Evolutionary conservation across 139 green algal species (phyloP).

Genomic region (Zygnema cylindricum): DNA sequence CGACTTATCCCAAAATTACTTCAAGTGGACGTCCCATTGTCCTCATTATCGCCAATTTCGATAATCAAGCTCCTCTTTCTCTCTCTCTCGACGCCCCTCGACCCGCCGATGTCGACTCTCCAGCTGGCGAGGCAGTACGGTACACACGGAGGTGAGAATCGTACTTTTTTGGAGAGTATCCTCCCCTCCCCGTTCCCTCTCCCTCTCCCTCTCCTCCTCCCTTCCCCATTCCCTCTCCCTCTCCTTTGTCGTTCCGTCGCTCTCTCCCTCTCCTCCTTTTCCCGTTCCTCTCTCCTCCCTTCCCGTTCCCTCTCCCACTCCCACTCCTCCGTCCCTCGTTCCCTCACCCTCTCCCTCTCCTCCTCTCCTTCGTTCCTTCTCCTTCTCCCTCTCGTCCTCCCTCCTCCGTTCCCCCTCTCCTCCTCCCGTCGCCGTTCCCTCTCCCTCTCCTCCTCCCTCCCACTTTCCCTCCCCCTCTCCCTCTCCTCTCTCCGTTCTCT

Average conservation of each 20-base stretch:
- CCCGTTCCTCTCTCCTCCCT: not conserved
- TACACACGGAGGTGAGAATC: not conserved
- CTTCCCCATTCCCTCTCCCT: not conserved
- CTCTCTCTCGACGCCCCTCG: not conserved
- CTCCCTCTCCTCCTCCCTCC: not conserved
- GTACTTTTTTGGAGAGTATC: not conserved
- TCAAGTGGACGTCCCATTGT: not conserved
- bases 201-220: not conserved
- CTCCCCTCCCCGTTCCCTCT: not conserved
- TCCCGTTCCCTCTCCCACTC: not conserved
- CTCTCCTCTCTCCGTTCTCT: not conserved
- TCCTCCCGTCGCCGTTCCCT: not conserved
- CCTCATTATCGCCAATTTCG: not conserved
- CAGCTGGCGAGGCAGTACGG: not conserved
- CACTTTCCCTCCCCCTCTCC: not conserved
- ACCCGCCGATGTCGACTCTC: not conserved
- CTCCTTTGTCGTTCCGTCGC: not conserved
- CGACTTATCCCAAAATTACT: not conserved
- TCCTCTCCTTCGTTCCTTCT: not conserved
- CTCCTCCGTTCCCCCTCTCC: conserved; percentile 1
- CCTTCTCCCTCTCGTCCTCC: not conserved
- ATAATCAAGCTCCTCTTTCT: not conserved
- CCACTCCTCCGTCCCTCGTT: not conserved
- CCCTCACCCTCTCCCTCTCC: conserved; percentile 1
- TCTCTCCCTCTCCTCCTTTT: not conserved